Evolutionary conservation across 225 moss, liverwort and hornwort genomes (phyloP), one percentile per base, ranked within the genome.

Genomic region (Pleurozium schreberi): DNA sequence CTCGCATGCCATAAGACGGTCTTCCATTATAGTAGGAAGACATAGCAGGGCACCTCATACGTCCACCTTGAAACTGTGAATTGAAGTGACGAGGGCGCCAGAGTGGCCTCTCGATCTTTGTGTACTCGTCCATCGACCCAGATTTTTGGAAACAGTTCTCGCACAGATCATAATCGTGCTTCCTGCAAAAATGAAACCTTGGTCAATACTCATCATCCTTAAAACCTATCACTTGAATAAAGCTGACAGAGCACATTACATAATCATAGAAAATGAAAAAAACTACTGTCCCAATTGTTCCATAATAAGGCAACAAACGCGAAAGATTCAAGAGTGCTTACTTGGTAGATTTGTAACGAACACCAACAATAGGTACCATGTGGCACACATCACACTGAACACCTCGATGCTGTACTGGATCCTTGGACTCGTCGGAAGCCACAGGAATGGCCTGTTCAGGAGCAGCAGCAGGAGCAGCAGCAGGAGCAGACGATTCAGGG

Each of bases 341-440:
- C 98, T 92, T 95, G 49, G 27, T 90, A 27, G 96, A 96, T 83
- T 98, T 98, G 93, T 95, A 98, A 78, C 98, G 96, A 84, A 90
- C 79, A 70, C 98, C 98, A 63, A 93, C 78, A 64, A 98, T 96
- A 9, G 98, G 98, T 33, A 76, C 66, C 94, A 94, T 92, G 80
- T 83, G 85, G 87, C 98, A 98, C 38, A 75, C 89, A 87, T 98
- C 98, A 63, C 98, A 98, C 93, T 93, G 92, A 13, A 98, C 96
- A 87, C 95, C 94, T 26, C 89, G 88, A 67, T 94, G 94, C 83
- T 87, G 88, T 34, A 93, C 91, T n/a, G 90, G 82, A 67, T 92
- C 92, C 90, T 92, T 92, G 7, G 49, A 27, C 30, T 91, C 91
- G 65, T 90, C 86, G 25, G 89, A 40, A 43, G 80, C 62, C 61